Evolutionary conservation across 768 basidiomycete genomes (phyloP), one percentile per base, ranked within the genome.

Genomic region (Macrolepiota albuminosa): DNA sequence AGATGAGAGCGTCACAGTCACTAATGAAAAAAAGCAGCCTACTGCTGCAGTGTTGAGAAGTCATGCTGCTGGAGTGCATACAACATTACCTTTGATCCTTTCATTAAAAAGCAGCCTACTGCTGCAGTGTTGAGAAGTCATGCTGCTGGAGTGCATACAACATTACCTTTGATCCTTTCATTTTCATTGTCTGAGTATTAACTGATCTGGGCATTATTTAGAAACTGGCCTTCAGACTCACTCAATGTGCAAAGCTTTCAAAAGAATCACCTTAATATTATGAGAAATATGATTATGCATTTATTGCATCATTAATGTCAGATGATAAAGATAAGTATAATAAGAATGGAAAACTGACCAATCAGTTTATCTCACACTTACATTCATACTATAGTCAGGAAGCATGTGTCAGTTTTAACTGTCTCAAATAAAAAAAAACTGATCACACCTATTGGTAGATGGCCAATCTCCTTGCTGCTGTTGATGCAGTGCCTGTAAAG

Each of bases 251-350:
- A 2, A 57, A 51, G 10, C 36, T 26, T 24, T 8, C 24, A 26
- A 2, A 26, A 26, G 11, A 45, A 24, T 45, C 6, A 1, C 43
- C n/a, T 45, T 46, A 46, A 11, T 24, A 8, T 13, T 4, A 26
- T 5, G 21, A 10, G 26, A 46, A 46, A 2, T 46, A 46, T 46
- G 13, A 26, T 11, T 5, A 42, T 10, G 63, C 58, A 11, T 66
- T 67, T 47, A 48, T 46, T 16, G 16, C 45, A 13, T 47, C 43
- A 11, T 56, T 49, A 2, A 65, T 67, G 63, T 66, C 63, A 18
- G 63, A 67, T 56, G 63, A 67, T 63, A 60, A 67, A 42, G 58
- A 63, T 34, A 48, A 63, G n/a, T 60, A 52, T 55, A 43, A 57
- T 16, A 8, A 50, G 0, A 49, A 56, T 34, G 60, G 60, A 4